Evolutionary conservation across 2,329 filamentous ascomycete genomes (phyloP), one percentile per base, ranked within the genome.

Genomic region (Seiridium cupressi): DNA sequence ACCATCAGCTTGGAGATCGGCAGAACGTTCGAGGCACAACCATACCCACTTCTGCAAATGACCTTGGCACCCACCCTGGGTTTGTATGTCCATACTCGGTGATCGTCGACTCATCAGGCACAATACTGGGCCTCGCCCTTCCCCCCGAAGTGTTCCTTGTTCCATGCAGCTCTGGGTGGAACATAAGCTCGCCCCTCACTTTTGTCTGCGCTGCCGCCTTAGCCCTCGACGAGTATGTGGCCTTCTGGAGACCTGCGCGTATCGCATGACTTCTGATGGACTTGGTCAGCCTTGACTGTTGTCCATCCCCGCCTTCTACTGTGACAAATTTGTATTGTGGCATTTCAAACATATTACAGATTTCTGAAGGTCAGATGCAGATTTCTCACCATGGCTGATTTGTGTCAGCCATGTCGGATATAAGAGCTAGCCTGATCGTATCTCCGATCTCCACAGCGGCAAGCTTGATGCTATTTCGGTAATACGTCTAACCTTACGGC

Each of bases 251-350:
- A 31, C 44, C 55, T 3, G 55, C 47, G 18, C 55, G 55, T n/a
- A 57, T 57, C 10, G 55, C 35, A 51, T 57, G 55, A 34, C 55
- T 57, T 31, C 55, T 26, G 34, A 57, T 49, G 34, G 55, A 49
- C 5, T 5, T 49, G 8, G 55, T 48, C 44, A 42, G 18, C 38
- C 40, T 48, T 36, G 55, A 35, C 5, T 42, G 13, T 18, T 57
- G 48, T 40, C 55, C 42, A 7, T 26, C 26, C 34, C n/a, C 44
- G 4, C 44, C 44, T 57, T 51, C 44, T 5, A 51, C 44, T 3
- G 55, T 11, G 26, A 57, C 44, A 32, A 57, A 57, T 34, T 40
- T 57, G 34, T 26, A 49, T 18, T 48, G 44, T 9, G 55, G 55
- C 55, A 57, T 57, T 11, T 42, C 38, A 8, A 7, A 42, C 7